Evolutionary conservation across 768 basidiomycete genomes (phyloP), one percentile per base, ranked within the genome.

Genomic region (Phanerodontia chrysosporium): DNA sequence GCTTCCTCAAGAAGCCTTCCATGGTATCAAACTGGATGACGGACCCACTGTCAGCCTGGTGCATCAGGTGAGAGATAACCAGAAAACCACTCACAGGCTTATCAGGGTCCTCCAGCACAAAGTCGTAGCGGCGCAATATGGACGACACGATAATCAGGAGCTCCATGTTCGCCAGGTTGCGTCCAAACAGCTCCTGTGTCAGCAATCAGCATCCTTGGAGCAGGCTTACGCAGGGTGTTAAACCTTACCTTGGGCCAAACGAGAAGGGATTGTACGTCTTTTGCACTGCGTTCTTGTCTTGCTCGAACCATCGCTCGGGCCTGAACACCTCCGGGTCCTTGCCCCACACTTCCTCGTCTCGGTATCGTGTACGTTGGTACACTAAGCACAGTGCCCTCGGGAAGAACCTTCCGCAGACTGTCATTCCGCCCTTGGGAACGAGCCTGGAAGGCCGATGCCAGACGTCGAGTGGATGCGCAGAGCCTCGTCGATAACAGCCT

Each of bases 1-100:
- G 92, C 75, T 95, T 95, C 64, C 93, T 78, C 61, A 95, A 75
- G 76, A 96, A 95, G 2, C 94, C 94, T 74, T 96, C 93, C 16
- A 83, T 76, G 1, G 87, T 92, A 36, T 83, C 77, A 55, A 95
- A 74, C 86, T 92, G 65, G 27, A 18, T 25, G 13, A 49, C 51
- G 44, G 55, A 21, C 3, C 58, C 18, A 25, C n/a, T 24, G 64
- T 49, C 28, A 60, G 48, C 35, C 24, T 16, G 63, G 54, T 18
- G 21, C 21, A 51, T 42, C 42, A 32, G 32, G 30, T 22, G 18
- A 51, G 8, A 53, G 35, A 25, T 39, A 13, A 7, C 35, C 22
- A 22, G 14, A 13, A 5, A 13, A 18, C 12, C n/a, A 73, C 83
- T 58, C 61, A 87, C 89, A 70, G 73, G 74, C 56, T 83, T 73